phyloP scores from a whole-genome alignment of 371 early-diverging fungal species.

The Syncephalastrum monosporum region DNA sequence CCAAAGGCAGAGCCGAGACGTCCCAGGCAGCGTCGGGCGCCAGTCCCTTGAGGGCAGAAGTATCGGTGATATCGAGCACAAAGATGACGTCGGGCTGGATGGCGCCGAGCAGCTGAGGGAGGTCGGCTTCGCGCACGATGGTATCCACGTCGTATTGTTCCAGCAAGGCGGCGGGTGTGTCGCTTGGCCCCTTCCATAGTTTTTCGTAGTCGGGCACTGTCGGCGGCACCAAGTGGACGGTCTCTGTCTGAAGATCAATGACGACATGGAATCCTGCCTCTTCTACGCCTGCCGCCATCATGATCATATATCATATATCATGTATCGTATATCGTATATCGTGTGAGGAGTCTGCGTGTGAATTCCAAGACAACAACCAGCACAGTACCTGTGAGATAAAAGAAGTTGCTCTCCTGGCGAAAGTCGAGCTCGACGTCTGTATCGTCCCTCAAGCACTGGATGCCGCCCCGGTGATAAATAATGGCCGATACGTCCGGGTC shows the following conservation, averaged over 20 bases:
- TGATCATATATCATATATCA: too few species aligned
- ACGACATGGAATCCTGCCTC: slow-evolving; percentile 52
- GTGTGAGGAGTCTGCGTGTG: not conserved
- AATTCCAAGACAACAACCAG: not conserved
- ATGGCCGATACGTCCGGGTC: slow-evolving; percentile 11
- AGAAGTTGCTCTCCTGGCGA: slow-evolving; percentile 58
- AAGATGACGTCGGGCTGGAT: too few species aligned
- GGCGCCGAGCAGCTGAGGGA: too few species aligned
- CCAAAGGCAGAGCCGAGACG: slow-evolving; percentile 13
- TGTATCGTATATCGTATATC: not conserved
- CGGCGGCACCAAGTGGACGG: slow-evolving; percentile 48
- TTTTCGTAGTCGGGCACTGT: slow-evolving; percentile 35
- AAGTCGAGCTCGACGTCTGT: slow-evolving; percentile 56
- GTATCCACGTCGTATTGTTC: slow-evolving; percentile 52
- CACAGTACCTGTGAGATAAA: slow-evolving; percentile 49
- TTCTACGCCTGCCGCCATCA: slow-evolving; percentile 32
- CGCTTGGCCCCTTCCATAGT: slow-evolving; percentile 55
- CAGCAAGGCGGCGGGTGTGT: slow-evolving; percentile 31
- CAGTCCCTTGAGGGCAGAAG: too few species aligned
- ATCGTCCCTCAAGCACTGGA: slow-evolving; percentile 36
- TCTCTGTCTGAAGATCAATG: slow-evolving; percentile 31
- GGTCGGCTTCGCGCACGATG: slow-evolving; percentile 28
- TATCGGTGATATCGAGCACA: too few species aligned
- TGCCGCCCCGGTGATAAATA: slow-evolving; percentile 39
- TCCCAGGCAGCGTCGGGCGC: not conserved